Evolutionary conservation across 148 eudicot genomes (phyloP), one percentile per base, ranked within the genome.

Genomic region (Agrostemma githago): DNA sequence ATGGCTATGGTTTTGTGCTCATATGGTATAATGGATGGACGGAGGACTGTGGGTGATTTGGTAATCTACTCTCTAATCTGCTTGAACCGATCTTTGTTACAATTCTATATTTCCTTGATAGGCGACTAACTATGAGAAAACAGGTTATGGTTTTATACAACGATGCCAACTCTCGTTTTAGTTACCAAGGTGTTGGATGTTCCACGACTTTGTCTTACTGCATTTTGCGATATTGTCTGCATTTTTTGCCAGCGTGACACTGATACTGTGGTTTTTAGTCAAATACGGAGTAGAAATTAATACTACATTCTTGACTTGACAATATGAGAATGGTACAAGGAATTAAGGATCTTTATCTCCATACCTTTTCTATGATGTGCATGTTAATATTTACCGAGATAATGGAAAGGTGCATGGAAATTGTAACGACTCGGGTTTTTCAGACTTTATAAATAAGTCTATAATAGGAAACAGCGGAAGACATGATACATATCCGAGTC

Each of bases 31-130:
- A 83, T 93, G 95, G 83, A 74, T 74, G 91, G 92, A 65, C 79
- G 83, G 73, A 84, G 88, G 94, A 93, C 97, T 74, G 92, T 93
- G 78, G 98, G 98, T 76, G 98, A 93, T 87, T 82, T 93, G 98
- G 98, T 91, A 89, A 61, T 62, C 12, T 37, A 38, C 42, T 72
- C 9, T 44, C 8, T 16, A 5, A 14, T 80, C 70, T 59, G 53
- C 26, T 15, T 59, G 65, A 26, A 12, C 39, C 12, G 26, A 71
- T 34, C n/a, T 38, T 16, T 57, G 67, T 70, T 64, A 58, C 72
- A 53, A 17, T 54, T 62, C 34, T 46, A 56, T 15, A 12, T 20
- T 69, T 54, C 38, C 6, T 53, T 66, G 67, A 56, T 11, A 42
- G 48, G 17, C n/a, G 7, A 66, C 68, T 79, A 67, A 70, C 8